Conservation (phyloP, 2,329 filamentous ascomycete species). For the Venturia asperata region DNA sequence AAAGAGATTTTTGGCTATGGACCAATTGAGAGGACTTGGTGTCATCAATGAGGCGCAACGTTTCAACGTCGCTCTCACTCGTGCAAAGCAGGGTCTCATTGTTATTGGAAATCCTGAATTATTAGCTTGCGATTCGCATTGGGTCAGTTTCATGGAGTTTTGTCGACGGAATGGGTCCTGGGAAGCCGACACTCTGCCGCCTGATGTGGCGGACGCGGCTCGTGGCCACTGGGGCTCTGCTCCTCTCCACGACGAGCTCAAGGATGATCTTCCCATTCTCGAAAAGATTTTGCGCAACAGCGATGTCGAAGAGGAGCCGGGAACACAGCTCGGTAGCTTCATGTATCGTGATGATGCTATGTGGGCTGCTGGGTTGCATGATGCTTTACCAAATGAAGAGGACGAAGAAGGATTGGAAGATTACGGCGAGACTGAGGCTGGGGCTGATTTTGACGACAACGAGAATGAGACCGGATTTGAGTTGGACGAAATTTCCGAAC, state of each 20-base stretch:
- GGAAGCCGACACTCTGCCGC: slow-evolving; percentile 24
- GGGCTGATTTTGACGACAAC: neutral
- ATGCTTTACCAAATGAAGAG: neutral
- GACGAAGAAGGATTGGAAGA: neutral
- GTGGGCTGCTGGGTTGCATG: slow-evolving; percentile 1
- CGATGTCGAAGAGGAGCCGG: neutral
- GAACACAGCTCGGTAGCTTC: neutral
- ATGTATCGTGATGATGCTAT: slow-evolving; percentile 12
- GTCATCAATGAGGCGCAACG: slow-evolving; percentile 34
- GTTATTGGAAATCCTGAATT: slow-evolving; percentile 37
- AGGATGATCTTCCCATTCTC: neutral
- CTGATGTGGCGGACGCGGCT: neutral
- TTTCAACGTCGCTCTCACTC: slow-evolving; percentile 41
- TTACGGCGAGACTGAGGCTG: neutral
- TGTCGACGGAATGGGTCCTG: slow-evolving; percentile 33
- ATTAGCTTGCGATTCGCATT: slow-evolving; percentile 32
- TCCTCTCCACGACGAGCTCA: neutral
- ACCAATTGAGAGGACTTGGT: slow-evolving; percentile 30
- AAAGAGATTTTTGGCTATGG: slow-evolving; percentile 29
- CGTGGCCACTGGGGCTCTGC: neutral
- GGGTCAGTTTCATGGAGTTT: slow-evolving; percentile 34
- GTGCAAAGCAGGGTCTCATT: slow-evolving; percentile 38
- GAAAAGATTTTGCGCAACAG: slow-evolving; percentile 1
- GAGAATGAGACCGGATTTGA: neutral
- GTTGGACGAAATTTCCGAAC: neutral